Evolutionary conservation across 805 yeast species (phyloP), one percentile per base, ranked within the genome.

Genomic region (Cyberlindnera misumaiensis): DNA sequence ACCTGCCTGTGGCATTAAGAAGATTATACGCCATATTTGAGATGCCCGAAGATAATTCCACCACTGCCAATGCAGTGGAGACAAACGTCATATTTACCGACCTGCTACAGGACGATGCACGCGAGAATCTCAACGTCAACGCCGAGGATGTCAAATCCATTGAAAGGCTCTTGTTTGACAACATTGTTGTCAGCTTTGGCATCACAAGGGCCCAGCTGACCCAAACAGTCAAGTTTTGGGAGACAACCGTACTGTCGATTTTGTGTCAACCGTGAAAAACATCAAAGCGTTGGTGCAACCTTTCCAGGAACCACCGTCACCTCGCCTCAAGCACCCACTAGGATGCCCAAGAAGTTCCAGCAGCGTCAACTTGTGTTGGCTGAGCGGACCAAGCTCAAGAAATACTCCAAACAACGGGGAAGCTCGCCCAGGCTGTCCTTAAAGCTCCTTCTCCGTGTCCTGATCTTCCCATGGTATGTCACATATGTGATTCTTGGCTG

Each of bases 21-120:
- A 47, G 59, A 42, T 31, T 61, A 4, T 43, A 40, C 22, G 49
- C 45, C 13, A 51, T 58, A 1, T 58, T 59, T 32, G 39, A 39
- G 5, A 28, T 46, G n/a, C 43, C 46, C 8, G 39, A 30, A 11
- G 36, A 28, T 9, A 9, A 17, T 6, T 16, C 12, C n/a, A n/a
- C n/a, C n/a, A n/a, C n/a, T n/a, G n/a, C n/a, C n/a, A n/a, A n/a
- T n/a, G n/a, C n/a, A n/a, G n/a, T n/a, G n/a, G n/a, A n/a, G n/a
- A n/a, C n/a, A n/a, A n/a, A n/a, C n/a, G n/a, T n/a, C n/a, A n/a
- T n/a, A n/a, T n/a, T n/a, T n/a, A n/a, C 14, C 14, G 39, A 38
- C 15, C 28, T 38, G 11, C 12, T 30, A 20, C 18, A 31, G 27
- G 30, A n/a, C 10, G 34, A 38, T 16, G n/a, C n/a, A n/a, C n/a